Conservation (phyloP, 148 eudicot genomes). For the Dianthus caryophyllus region DNA sequence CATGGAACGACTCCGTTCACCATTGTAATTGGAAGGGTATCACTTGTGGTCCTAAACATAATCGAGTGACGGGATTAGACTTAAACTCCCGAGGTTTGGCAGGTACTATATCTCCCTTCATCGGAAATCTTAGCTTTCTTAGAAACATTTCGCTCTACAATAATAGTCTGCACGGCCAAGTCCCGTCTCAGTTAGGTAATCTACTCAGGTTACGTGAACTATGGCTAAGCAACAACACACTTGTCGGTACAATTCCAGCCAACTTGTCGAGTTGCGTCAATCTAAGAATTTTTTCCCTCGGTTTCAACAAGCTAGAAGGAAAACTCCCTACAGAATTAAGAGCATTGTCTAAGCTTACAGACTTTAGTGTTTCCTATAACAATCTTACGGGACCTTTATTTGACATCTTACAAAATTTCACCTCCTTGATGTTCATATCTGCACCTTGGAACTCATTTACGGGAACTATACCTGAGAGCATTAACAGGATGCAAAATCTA, state of each 20-base stretch:
- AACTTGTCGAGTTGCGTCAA: conserved; percentile 27
- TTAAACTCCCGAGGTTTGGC: conserved; percentile 14
- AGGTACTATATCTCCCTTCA: conserved; percentile 33
- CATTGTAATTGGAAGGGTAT: conserved; percentile 44
- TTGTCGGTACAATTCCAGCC: conserved; percentile 32
- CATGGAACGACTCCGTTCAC: conserved; percentile 41
- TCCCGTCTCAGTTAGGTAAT: conserved; percentile 24
- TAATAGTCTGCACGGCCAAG: not conserved
- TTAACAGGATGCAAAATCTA: conserved; percentile 22
- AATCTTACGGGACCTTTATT: conserved; percentile 27
- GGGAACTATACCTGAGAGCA: conserved; percentile 27
- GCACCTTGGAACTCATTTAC: conserved; percentile 15
- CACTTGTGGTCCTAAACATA: conserved; percentile 21
- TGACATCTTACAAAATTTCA: not conserved
- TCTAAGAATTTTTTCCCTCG: conserved; percentile 11
- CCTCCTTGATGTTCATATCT: not conserved
- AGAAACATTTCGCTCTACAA: not conserved
- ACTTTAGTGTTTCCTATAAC: conserved; percentile 12
- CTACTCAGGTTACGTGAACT: conserved; percentile 21
- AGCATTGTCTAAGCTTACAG: conserved; percentile 19
- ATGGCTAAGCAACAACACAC: conserved; percentile 17
- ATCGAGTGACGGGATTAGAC: conserved; percentile 24
- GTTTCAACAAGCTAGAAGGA: conserved; percentile 27
- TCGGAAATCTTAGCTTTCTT: conserved; percentile 32
- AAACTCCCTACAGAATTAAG: conserved; percentile 31